A percentile compares a stretch with the other conserved stretches of the same genome.
Evolutionary conservation across 768 basidiomycete genomes (phyloP).

Genomic region (Podaxis rugospora): DNA sequence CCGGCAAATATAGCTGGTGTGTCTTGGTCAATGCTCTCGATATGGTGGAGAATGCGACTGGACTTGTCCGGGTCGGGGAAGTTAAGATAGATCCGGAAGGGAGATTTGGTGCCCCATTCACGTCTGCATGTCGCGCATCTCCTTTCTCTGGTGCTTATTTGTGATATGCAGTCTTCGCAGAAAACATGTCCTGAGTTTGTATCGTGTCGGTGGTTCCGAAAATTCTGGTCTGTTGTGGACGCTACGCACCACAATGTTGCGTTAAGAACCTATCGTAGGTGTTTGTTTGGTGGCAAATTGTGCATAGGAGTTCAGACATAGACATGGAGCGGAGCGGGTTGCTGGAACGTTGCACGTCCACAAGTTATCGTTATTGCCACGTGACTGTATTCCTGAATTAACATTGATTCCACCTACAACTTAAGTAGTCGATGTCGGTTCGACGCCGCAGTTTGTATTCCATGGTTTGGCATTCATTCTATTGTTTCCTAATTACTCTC

Average conservation of each 20-base stretch:
- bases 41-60: background rate
- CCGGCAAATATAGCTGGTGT: background rate
- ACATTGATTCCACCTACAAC: background rate
- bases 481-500: too few species aligned
- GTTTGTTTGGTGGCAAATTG: background rate
- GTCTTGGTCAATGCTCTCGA: conserved; percentile 4
- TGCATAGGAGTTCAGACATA: conserved; percentile 8
- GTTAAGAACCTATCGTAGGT: background rate
- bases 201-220: background rate
- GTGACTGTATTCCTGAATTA: background rate
- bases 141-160: background rate
- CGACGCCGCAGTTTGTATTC: background rate
- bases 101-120: background rate
- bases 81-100: conserved; percentile 1
- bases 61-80: conserved; percentile 1
- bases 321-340: background rate
- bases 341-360: background rate
- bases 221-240: background rate
- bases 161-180: conserved; percentile 5
- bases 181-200: conserved; percentile 3
- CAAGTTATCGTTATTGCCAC: background rate
- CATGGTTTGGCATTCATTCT: too few species aligned
- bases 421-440: background rate
- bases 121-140: conserved; percentile 2
- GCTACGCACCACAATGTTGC: conserved; percentile 1